A percentile compares a stretch with the other conserved stretches of the same genome.
phyloP scores from a whole-genome alignment of 345 rosid species.

The Citrus maxima region DNA sequence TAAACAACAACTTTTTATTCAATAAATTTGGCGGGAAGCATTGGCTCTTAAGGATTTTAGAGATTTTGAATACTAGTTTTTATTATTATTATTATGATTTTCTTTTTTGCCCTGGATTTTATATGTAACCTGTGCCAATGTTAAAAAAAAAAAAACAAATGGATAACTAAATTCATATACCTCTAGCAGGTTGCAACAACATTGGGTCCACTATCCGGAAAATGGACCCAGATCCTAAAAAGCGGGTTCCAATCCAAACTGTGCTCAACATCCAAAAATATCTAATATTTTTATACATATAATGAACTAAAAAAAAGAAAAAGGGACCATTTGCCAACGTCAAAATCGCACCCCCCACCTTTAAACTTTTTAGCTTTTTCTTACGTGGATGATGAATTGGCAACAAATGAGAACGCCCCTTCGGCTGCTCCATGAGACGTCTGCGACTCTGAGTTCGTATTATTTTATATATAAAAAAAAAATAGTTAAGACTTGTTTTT shows the following conservation, averaged over 20 bases:
- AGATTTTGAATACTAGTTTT: background rate
- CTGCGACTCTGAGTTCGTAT: background rate
- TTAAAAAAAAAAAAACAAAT: background rate
- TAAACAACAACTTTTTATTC: background rate
- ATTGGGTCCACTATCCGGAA: background rate
- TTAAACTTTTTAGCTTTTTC: slow-evolving; percentile 17
- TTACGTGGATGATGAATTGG: slow-evolving; percentile 37
- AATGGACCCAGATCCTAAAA: slow-evolving; percentile 7
- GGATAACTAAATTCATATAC: background rate
- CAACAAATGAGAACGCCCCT: slow-evolving; percentile 25
- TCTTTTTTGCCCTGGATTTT: background rate
- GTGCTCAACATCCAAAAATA: background rate
- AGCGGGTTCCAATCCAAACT: background rate
- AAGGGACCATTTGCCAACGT: slow-evolving; percentile 21
- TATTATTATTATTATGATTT: background rate
- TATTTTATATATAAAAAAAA: too few relatives aligned
- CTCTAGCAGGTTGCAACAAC: background rate
- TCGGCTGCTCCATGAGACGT: slow-evolving; percentile 23
- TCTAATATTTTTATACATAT: background rate
- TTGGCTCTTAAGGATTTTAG: background rate
- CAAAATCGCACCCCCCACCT: slow-evolving; percentile 18
- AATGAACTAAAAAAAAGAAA: background rate
- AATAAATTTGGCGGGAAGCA: background rate
- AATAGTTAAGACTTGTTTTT: too few relatives aligned
- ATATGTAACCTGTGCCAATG: background rate